Conservation (phyloP, 2,329 filamentous ascomycete genomes). For the Fusarium domesticum region DNA sequence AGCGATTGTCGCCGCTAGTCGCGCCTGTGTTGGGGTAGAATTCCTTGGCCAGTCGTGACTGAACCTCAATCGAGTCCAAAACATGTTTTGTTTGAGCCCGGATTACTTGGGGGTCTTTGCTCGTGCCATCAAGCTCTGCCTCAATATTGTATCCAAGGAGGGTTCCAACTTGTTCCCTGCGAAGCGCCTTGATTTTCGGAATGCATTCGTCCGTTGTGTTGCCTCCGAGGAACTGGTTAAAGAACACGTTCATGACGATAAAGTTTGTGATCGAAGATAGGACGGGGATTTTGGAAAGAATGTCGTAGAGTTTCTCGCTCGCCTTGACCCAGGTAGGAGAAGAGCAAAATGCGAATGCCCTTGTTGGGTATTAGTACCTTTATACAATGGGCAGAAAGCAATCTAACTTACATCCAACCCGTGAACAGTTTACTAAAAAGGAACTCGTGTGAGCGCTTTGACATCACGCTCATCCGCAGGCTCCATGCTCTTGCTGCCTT, state of each 20-base stretch:
- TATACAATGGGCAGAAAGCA: neutral
- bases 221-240: conserved; percentile 20
- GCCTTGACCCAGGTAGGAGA: conserved; percentile 20
- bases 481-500: neutral
- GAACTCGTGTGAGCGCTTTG: conserved; percentile 3
- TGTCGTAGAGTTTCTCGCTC: conserved; percentile 16
- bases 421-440: conserved; percentile 4
- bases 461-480: conserved; percentile 1
- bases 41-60: conserved; percentile 13
- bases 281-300: conserved; percentile 14
- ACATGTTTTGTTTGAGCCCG: conserved; percentile 13
- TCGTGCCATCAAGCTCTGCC: conserved; percentile 18
- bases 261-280: conserved; percentile 14
- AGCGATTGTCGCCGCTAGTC: conserved; percentile 15
- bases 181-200: conserved; percentile 18
- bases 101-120: conserved; percentile 23
- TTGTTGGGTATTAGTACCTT: neutral
- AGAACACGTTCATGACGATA: conserved; percentile 17
- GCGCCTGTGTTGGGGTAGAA: conserved; percentile 6
- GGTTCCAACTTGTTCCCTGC: conserved; percentile 12
- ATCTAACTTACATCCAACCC: conserved; percentile 5
- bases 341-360: conserved; percentile 22
- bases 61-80: conserved; percentile 14
- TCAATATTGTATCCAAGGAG: conserved; percentile 25
- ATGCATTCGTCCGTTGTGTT: conserved; percentile 13